phyloP scores from a whole-genome alignment of 139 green algal genomes.

The Chlamydomonas schloesseri region DNA sequence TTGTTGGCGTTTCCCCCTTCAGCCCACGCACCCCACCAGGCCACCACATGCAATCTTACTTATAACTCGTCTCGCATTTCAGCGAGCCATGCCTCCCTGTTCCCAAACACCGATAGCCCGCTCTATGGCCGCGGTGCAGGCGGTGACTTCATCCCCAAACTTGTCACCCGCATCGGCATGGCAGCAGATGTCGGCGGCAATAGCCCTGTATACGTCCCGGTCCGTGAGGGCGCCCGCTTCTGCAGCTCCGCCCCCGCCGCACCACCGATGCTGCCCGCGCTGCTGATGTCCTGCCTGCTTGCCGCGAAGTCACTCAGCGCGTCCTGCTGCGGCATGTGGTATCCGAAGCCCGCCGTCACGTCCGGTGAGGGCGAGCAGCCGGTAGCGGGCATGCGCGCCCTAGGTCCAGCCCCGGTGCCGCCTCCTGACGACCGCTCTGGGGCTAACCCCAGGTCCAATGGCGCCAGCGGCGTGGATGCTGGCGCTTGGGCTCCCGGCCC shows the following conservation, averaged over 20 bases:
- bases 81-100: too few relatives aligned
- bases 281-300: background rate
- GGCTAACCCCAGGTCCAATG: background rate
- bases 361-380: background rate
- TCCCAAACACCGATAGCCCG: too few relatives aligned
- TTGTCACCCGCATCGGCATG: conserved; percentile 6
- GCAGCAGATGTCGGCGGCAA: background rate
- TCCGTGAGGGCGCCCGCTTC: too few relatives aligned
- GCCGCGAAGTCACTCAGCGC: conserved; percentile 19
- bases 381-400: background rate
- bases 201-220: background rate
- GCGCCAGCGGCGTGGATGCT: background rate
- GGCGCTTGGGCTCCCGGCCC: too few relatives aligned
- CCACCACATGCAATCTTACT: too few relatives aligned
- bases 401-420: background rate
- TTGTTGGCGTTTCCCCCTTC: too few relatives aligned
- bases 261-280: background rate
- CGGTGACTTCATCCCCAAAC: background rate
- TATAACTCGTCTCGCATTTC: too few relatives aligned
- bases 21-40: too few relatives aligned
- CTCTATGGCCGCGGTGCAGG: too few relatives aligned
- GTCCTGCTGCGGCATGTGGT: background rate
- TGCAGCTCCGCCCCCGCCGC: background rate
- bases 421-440: background rate
- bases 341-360: background rate